Evolutionary conservation across 306 rosid genomes (phyloP).

Genomic region (Sphenostylis stenocarpa): DNA sequence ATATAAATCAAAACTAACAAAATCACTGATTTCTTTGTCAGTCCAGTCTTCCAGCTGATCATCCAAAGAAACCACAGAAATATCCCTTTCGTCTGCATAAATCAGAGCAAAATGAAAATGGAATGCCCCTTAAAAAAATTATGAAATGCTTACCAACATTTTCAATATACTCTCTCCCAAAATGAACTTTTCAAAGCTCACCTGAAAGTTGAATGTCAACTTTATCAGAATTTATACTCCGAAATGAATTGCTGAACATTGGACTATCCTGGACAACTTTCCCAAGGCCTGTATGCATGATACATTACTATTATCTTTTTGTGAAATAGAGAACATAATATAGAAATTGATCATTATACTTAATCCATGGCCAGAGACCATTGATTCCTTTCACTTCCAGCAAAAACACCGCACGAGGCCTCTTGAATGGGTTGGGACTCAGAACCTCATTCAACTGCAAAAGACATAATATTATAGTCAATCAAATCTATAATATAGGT

Average conservation of each 20-base stretch:
- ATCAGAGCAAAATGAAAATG: not conserved
- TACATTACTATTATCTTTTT: slow-evolving; percentile 16
- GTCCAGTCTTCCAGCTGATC: slow-evolving; percentile 54
- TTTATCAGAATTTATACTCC: slow-evolving; percentile 47
- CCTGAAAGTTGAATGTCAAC: slow-evolving; percentile 80
- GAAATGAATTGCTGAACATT: slow-evolving; percentile 48
- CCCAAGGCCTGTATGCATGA: slow-evolving; percentile 55
- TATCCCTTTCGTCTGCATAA: slow-evolving; percentile 68
- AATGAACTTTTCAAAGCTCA: slow-evolving; percentile 32
- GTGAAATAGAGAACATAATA: not conserved
- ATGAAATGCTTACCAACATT: slow-evolving; percentile 1
- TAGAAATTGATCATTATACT: slow-evolving; percentile 20
- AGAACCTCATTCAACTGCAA: slow-evolving; percentile 86
- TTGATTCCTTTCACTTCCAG: slow-evolving; percentile 72
- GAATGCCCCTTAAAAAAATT: not conserved
- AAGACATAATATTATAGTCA: slow-evolving; percentile 18
- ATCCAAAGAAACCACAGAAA: slow-evolving; percentile 71
- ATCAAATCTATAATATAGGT: slow-evolving; percentile 29
- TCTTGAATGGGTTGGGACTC: slow-evolving; percentile 83
- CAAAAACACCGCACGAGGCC: slow-evolving; percentile 81
- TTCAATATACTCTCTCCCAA: not conserved
- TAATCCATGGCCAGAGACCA: slow-evolving; percentile 52
- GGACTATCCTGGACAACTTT: slow-evolving; percentile 47
- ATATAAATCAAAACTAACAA: slow-evolving; percentile 59
- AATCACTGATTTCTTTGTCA: slow-evolving; percentile 60